Conservation (phyloP, 306 rosid genomes). For the Hippophae rhamnoides region DNA sequence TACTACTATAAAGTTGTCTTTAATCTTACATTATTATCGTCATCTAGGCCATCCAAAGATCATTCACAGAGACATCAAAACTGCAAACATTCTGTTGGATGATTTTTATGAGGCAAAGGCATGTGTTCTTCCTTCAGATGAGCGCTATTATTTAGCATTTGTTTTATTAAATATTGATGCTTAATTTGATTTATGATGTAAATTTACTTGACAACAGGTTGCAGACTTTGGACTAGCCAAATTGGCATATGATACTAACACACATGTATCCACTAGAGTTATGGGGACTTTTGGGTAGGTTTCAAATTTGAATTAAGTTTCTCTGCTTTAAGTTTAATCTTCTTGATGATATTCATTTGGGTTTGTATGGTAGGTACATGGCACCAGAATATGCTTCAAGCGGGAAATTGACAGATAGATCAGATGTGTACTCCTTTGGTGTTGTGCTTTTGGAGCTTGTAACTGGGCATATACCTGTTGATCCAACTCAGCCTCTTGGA, state of each 20-base stretch:
- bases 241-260: constrained; percentile 52
- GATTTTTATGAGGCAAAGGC: constrained; percentile 72
- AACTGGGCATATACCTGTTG: constrained; percentile 87
- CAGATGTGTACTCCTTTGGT: constrained; percentile 94
- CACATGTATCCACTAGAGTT: constrained; percentile 91
- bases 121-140: constrained; percentile 8
- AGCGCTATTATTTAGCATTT: background rate
- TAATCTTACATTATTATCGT: background rate
- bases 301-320: background rate
- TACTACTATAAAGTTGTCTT: too few relatives aligned
- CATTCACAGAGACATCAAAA: constrained; percentile 91
- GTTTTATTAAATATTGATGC: background rate
- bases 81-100: constrained; percentile 83
- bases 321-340: background rate
- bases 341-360: background rate
- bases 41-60: constrained; percentile 75
- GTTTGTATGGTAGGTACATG: constrained; percentile 55
- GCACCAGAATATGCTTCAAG: constrained; percentile 97
- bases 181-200: constrained; percentile 13
- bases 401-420: constrained; percentile 88
- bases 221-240: constrained; percentile 96
- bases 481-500: constrained; percentile 65
- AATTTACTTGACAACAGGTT: constrained; percentile 47
- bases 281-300: constrained; percentile 98
- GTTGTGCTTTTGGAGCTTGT: constrained; percentile 85